These are phyloP conservation scores for Agrocybe pediades DNA, from an alignment of 768 basidiomycete species.

Conservation along the genomic window DNA sequence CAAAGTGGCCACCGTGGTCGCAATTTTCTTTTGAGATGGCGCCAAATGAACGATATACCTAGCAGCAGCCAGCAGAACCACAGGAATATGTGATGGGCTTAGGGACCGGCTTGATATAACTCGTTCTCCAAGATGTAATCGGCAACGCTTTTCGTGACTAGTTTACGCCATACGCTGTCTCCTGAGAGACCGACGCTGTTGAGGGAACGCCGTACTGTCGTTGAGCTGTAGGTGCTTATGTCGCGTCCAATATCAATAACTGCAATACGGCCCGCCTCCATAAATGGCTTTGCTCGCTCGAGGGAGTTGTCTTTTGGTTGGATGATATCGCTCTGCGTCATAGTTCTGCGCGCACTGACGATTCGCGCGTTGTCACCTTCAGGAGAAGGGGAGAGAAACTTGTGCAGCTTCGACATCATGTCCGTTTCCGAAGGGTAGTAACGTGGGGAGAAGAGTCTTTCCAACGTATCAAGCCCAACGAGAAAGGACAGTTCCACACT, in stretches of 20 bases:
- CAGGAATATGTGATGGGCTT: not conserved
- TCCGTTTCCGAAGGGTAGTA: conserved; percentile 64
- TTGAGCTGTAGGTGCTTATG: conserved; percentile 69
- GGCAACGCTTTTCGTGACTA: conserved; percentile 48
- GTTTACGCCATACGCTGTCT: conserved; percentile 39
- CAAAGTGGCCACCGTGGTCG: not conserved
- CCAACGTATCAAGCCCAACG: conserved; percentile 84
- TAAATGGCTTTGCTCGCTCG: conserved; percentile 47
- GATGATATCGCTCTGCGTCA: conserved; percentile 8
- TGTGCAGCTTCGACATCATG: conserved; percentile 58
- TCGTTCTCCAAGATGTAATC: conserved; percentile 50
- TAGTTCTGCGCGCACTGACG: conserved; percentile 61
- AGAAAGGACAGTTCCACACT: conserved; percentile 64
- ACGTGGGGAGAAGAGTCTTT: conserved; percentile 71
- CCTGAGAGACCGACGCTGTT: conserved; percentile 21
- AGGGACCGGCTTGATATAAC: conserved; percentile 39
- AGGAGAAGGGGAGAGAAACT: conserved; percentile 53
- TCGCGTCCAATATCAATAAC: conserved; percentile 63
- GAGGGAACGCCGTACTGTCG: conserved; percentile 55
- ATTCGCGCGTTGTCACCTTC: conserved; percentile 61
- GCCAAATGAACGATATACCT: too few relatives aligned
- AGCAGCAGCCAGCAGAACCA: too few relatives aligned
- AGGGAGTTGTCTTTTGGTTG: conserved; percentile 14
- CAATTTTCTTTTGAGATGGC: not conserved
- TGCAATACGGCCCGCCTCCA: conserved; percentile 50